Base-by-base conservation (phyloP, 805 yeast genomes). In the Lipomyces oligophaga region DNA sequence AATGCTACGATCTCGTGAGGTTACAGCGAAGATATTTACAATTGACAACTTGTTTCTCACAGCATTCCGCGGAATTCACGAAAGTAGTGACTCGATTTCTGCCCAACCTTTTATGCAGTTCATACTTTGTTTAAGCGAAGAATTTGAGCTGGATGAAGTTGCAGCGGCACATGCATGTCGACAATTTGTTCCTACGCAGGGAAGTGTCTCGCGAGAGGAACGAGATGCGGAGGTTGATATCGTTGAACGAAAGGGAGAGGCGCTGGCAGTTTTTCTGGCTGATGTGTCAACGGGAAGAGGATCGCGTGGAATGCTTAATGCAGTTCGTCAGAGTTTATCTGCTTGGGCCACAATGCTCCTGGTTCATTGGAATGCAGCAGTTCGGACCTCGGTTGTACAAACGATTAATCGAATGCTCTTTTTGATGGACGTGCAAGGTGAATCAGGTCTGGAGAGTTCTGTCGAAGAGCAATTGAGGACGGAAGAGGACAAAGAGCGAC, bases 341-440 rank as follows among this genome's bases (percentile, higher is more conserved):
- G 38, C 36, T 8, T 49, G 54, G 54, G 49, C 47, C 15, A 49
- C 54, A 4, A 16, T 36, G 24, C 41, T 49, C 4, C 41, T 49
- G 4, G 38, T 37, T 26, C 54, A 49, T 35, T 41, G 49, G 43
- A 33, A 33, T 22, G 26, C 10, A 13, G 30, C 26, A 15, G 54
- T 49, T 35, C 45, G 49, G 13, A n/a, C n/a, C n/a, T 34, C 6
- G 22, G 44, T 27, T 30, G 18, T 35, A 5, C 33, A 25, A 18
- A 39, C 25, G 21, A 20, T 20, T 31, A 16, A 35, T 31, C 38
- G 27, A 27, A 11, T 16, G 18, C 21, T 43, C 5, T 24, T 41
- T 19, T 34, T 47, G 18, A 8, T 26, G 5, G 13, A n/a, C 25
- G 20, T 4, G n/a, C 7, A 10, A 33, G 25, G 25, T 11, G 21